Conservation (phyloP, 495 filamentous ascomycete genomes). For the Aspergillus affinis region DNA sequence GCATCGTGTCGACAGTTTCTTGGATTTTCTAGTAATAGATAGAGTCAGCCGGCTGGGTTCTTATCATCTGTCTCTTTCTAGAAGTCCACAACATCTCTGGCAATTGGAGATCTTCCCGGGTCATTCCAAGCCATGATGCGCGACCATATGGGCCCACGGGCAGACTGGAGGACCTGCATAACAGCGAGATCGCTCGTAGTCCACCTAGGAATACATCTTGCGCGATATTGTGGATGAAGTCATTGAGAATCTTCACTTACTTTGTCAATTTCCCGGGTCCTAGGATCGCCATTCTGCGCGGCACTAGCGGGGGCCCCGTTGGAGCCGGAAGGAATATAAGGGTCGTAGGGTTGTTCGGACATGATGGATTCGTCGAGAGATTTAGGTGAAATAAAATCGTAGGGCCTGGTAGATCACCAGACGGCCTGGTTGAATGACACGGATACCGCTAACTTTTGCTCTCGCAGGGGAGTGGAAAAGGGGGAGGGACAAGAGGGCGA, state of each 20-base stretch:
- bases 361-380: slow-evolving; percentile 46
- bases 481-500: slow-evolving; percentile 11
- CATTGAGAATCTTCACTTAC: slow-evolving; percentile 50
- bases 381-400: slow-evolving; percentile 19
- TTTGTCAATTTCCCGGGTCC: slow-evolving; percentile 73
- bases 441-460: slow-evolving; percentile 16
- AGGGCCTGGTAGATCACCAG: slow-evolving; percentile 22
- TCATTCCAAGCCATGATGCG: not conserved
- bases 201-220: not conserved
- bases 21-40: slow-evolving; percentile 81
- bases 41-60: slow-evolving; percentile 16
- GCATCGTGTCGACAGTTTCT: slow-evolving; percentile 88
- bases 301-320: slow-evolving; percentile 47
- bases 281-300: slow-evolving; percentile 59
- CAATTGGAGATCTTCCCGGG: not conserved
- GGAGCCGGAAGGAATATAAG: slow-evolving; percentile 78
- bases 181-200: not conserved
- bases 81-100: not conserved
- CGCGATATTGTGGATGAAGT: slow-evolving; percentile 4
- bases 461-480: slow-evolving; percentile 10
- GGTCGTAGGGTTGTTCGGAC: slow-evolving; percentile 81
- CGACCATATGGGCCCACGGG: not conserved
- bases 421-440: slow-evolving; percentile 18
- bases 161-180: not conserved
- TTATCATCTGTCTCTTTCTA: not conserved